Conservation (phyloP, 2,329 filamentous ascomycete genomes). For the Septoria petroselini region DNA sequence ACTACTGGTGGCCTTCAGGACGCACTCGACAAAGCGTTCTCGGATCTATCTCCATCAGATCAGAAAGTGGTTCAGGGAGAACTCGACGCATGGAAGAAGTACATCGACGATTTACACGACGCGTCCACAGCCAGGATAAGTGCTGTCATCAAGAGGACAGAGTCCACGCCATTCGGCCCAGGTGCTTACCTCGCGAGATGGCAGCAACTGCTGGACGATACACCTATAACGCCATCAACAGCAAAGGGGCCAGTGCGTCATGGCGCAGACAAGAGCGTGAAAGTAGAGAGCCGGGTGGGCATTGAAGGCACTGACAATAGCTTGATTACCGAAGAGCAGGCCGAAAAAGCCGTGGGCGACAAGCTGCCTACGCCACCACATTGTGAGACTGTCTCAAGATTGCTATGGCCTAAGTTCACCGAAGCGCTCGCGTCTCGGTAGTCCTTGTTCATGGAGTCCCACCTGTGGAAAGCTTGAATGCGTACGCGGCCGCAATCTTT, state of each 20-base stretch:
- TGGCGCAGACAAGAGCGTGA: constrained; percentile 37
- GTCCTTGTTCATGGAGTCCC: too few species aligned
- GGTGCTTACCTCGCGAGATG: constrained; percentile 70
- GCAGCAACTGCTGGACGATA: constrained; percentile 69
- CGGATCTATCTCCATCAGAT: constrained; percentile 48
- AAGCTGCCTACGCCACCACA: constrained; percentile 34
- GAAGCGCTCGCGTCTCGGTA: constrained; percentile 29
- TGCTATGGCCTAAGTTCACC: constrained; percentile 37
- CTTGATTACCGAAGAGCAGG: constrained; percentile 30
- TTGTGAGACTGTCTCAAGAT: constrained; percentile 33
- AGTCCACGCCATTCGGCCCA: constrained; percentile 56
- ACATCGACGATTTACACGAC: constrained; percentile 55
- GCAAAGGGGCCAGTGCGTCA: constrained; percentile 52
- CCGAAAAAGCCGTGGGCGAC: constrained; percentile 33
- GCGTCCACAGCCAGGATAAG: constrained; percentile 58
- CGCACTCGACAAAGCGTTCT: constrained; percentile 44
- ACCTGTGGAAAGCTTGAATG: too few species aligned
- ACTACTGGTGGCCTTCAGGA: constrained; percentile 46
- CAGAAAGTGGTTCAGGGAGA: constrained; percentile 49
- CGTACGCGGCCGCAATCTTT: too few species aligned
- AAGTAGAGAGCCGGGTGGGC: constrained; percentile 38
- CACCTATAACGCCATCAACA: constrained; percentile 61
- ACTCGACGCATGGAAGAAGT: constrained; percentile 59
- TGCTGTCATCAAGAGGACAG: constrained; percentile 49
- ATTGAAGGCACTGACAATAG: constrained; percentile 34